Percentiles rank a stretch among this genome's conserved stretches.
Conservation (phyloP, 2,329 filamentous ascomycete species). For the Orbilia brochopaga region DNA sequence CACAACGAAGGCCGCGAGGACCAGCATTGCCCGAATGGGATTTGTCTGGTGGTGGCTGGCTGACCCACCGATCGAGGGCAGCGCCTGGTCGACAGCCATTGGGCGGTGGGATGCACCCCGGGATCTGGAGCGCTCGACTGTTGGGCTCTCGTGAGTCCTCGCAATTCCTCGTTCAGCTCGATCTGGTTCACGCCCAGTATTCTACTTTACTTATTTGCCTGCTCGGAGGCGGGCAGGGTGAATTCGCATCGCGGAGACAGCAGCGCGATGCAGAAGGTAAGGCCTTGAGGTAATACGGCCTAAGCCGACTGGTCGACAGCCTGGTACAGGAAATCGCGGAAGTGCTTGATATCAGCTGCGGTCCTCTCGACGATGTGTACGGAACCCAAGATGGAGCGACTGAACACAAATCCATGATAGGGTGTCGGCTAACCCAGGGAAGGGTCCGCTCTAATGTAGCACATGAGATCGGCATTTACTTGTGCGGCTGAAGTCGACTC, state of each 20-base stretch:
- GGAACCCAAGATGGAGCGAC: slow-evolving; percentile 11
- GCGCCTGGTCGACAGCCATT: slow-evolving; percentile 30
- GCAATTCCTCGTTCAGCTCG: slow-evolving; percentile 39
- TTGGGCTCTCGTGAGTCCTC: slow-evolving; percentile 42
- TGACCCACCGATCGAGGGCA: slow-evolving; percentile 13
- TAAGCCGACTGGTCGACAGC: slow-evolving; percentile 28
- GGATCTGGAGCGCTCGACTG: slow-evolving; percentile 12
- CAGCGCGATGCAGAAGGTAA: no score
- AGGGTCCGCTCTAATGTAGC: slow-evolving; percentile 23
- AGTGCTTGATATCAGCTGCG: slow-evolving; percentile 36
- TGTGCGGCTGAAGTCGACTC: slow-evolving; percentile 46
- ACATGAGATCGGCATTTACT: slow-evolving; percentile 48
- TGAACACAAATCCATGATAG: slow-evolving; percentile 43
- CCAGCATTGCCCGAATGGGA: slow-evolving; percentile 11
- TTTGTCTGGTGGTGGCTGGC: slow-evolving; percentile 39
- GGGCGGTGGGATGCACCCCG: slow-evolving; percentile 23
- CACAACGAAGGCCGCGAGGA: slow-evolving; percentile 15
- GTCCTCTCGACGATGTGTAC: slow-evolving; percentile 32
- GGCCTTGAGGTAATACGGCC: slow-evolving; percentile 41
- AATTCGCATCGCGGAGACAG: slow-evolving; percentile 15
- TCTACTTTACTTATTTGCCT: not conserved
- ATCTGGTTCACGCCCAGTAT: slow-evolving; percentile 16
- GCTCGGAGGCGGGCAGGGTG: slow-evolving; percentile 7
- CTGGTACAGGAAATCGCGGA: slow-evolving; percentile 35
- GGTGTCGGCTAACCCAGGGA: slow-evolving; percentile 30